Evolutionary conservation across 2,329 filamentous ascomycete species (phyloP).

Genomic region (Hypoxylon sp.): DNA sequence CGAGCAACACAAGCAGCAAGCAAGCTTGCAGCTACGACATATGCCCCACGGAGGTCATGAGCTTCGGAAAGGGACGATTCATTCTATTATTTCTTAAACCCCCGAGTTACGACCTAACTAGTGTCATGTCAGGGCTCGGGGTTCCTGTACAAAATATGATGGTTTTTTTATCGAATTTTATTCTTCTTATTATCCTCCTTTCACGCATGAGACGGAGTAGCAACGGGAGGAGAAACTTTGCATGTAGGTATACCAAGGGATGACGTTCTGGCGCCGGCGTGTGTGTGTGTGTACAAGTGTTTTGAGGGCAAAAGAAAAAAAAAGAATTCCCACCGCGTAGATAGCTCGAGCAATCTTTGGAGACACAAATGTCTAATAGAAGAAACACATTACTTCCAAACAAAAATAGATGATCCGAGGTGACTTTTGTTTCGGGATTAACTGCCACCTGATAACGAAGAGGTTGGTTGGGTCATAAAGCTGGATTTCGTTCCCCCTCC

Average conservation of each 20-base stretch:
- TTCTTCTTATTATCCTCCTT: conserved; percentile 10
- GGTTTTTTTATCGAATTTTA: conserved; percentile 13
- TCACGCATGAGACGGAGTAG: conserved; percentile 35
- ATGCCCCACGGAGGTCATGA: conserved; percentile 16
- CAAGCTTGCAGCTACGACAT: conserved; percentile 21
- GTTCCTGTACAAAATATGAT: conserved; percentile 37
- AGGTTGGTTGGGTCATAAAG: conserved; percentile 1
- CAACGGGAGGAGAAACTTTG: conserved; percentile 19
- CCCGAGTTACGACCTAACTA: conserved; percentile 12
- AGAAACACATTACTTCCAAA: conserved; percentile 12
- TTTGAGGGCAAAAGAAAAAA: conserved; percentile 7
- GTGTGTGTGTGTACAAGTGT: conserved; percentile 9
- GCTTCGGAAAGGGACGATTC: conserved; percentile 22
- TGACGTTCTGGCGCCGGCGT: conserved; percentile 42
- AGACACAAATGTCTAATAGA: conserved; percentile 46
- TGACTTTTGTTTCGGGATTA: conserved; percentile 1
- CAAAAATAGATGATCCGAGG: conserved; percentile 5
- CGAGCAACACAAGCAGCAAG: conserved; percentile 27
- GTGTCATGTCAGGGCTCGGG: background rate
- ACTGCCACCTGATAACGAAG: conserved; percentile 12
- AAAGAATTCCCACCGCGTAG: conserved; percentile 20
- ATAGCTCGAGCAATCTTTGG: conserved; percentile 42
- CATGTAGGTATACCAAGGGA: conserved; percentile 35
- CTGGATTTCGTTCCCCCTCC: background rate
- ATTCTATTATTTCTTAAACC: conserved; percentile 20